phyloP scores from a whole-genome alignment of 176 grass and related monocot species.

The Themeda triandra region DNA sequence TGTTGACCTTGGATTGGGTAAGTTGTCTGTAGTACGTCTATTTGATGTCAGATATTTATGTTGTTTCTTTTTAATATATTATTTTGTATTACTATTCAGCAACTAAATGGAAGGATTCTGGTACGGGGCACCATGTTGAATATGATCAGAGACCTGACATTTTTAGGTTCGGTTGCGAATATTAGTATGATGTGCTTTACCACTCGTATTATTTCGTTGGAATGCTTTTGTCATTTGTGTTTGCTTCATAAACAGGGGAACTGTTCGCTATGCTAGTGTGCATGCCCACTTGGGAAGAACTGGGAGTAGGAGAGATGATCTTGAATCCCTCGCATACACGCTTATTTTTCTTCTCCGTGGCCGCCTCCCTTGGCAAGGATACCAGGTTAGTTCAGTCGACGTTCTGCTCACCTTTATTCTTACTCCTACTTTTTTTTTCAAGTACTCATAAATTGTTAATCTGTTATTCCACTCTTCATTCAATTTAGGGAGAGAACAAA shows the following conservation, averaged over 20 bases:
- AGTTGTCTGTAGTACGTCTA: constrained; percentile 20
- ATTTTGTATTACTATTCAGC: constrained; percentile 45
- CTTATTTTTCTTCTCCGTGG: constrained; percentile 98
- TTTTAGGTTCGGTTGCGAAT: constrained; percentile 59
- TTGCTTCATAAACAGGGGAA: constrained; percentile 63
- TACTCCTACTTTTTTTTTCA: neutral
- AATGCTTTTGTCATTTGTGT: constrained; percentile 11
- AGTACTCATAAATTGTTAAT: neutral
- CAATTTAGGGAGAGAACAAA: constrained; percentile 88
- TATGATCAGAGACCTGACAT: constrained; percentile 67
- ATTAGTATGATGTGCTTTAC: neutral
- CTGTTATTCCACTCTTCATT: constrained; percentile 2
- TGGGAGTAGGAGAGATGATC: constrained; percentile 94
- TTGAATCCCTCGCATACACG: constrained; percentile 93
- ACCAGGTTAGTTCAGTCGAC: constrained; percentile 53
- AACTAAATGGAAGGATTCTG: constrained; percentile 74
- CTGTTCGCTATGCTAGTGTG: constrained; percentile 89
- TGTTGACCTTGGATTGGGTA: constrained; percentile 99
- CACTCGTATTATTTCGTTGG: neutral
- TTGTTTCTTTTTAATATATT: constrained; percentile 16
- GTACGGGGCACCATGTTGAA: constrained; percentile 51
- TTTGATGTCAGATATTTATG: constrained; percentile 19
- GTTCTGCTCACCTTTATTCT: constrained; percentile 27
- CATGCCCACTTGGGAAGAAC: constrained; percentile 96
- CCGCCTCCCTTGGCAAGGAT: constrained; percentile 95